Base-by-base conservation (phyloP, 495 filamentous ascomycete genomes). In the Penicillium samsonianum region DNA sequence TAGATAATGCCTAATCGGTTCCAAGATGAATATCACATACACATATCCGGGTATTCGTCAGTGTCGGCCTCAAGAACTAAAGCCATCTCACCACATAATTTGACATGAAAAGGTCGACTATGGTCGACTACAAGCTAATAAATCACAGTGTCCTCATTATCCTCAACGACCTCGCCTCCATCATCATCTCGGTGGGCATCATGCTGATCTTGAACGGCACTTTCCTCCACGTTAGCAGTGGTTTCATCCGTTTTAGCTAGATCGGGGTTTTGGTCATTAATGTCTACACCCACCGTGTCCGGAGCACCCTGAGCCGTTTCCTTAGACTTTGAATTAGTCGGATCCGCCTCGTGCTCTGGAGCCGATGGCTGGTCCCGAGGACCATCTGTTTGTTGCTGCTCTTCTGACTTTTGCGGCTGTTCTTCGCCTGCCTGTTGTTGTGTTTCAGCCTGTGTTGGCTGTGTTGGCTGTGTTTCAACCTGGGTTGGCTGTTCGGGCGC, bases 141-240 rank as follows among this genome's bases (percentile, higher is more conserved):
- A 57, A 94, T 91, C 53, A 94, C 90, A 53, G 84, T 90, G 63
- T 93, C 90, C 76, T 94, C 90, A 46, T 89, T 85, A 64, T 86
- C 86, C 67, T 91, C 88, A 66, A 90, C 77, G 47, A 88, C 74
- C 65, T 91, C 89, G 48, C 85, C 89, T 48, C 78, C 80, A 67
- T 87, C 83, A 65, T 87, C 88, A 50, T 87, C 69, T 46, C 70
- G 71, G 58, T 73, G 67, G 31, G 61, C 56, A 46, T 70, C 66
- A 33, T 58, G 41, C 25, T 71, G 61, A 19, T 68, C 65, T 46
- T 63, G 41, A 23, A 45, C 50, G 50, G 61, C 46, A 42, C 57
- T 53, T 40, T 62, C 54, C 41, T 43, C 57, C 47, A 59, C 53
- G 41, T 66, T 52, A 48, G 47, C 58, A 46, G 68, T 23, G 28